phyloP scores from a whole-genome alignment of 2,329 filamentous ascomycete genomes.

The Neobulgaria alba region DNA sequence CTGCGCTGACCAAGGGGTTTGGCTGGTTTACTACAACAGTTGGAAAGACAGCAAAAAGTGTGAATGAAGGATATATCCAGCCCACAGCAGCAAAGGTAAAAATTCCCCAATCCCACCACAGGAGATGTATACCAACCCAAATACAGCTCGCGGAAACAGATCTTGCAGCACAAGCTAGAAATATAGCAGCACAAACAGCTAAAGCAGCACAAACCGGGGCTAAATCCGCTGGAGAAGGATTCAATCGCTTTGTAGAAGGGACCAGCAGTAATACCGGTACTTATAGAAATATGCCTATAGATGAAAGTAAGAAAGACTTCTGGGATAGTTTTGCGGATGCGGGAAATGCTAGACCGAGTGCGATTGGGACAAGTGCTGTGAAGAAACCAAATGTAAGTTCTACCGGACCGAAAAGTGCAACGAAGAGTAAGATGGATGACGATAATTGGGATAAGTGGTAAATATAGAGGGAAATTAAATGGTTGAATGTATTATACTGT shows the following conservation, averaged over 20 bases:
- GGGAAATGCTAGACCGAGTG: constrained; percentile 8
- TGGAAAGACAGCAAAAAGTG: constrained; percentile 79
- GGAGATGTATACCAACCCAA: constrained; percentile 2
- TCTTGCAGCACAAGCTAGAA: constrained; percentile 58
- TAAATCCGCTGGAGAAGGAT: constrained; percentile 66
- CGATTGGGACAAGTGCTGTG: constrained; percentile 25
- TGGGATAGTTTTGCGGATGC: constrained; percentile 79
- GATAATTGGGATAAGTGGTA: constrained; percentile 52
- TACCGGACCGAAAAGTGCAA: constrained; percentile 6
- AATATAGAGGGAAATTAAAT: too few relatives aligned
- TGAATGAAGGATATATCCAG: constrained; percentile 87
- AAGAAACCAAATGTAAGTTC: constrained; percentile 21
- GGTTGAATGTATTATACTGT: too few relatives aligned
- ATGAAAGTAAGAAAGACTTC: constrained; percentile 70
- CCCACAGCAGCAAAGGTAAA: constrained; percentile 81
- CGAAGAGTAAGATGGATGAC: constrained; percentile 37
- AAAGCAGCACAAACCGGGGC: constrained; percentile 60
- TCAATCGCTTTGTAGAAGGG: constrained; percentile 84
- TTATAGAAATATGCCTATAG: constrained; percentile 35
- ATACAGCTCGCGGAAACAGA: constrained; percentile 69
- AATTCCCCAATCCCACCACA: constrained; percentile 7
- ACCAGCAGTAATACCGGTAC: constrained; percentile 33
- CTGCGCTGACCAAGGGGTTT: constrained; percentile 81
- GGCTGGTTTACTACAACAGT: constrained; percentile 90
- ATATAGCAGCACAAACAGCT: constrained; percentile 57